Base-by-base conservation (phyloP, 345 rosid species). In the Brassica nigra region DNA sequence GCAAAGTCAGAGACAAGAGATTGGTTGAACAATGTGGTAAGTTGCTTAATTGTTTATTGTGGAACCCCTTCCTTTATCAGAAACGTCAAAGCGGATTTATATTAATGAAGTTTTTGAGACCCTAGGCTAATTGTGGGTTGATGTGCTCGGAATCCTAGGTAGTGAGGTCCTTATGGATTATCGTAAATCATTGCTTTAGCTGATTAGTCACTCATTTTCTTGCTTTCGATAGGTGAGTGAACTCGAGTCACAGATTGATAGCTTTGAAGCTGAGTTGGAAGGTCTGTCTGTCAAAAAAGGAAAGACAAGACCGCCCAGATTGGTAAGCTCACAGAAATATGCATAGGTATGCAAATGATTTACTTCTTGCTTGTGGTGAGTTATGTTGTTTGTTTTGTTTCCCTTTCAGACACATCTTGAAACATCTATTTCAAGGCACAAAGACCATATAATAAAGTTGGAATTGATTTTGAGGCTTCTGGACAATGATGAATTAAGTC, bases 1-100 rank as follows among this genome's bases (percentile, higher is more conserved):
- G 99, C 98, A 30, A 96, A 93, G 82, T 84, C 98, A 52, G 99
- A 96, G 87, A 96, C 97, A 57, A 87, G 98, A 82, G 99, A 96
- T 80, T 96, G 98, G 98, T 81, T 96, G 83, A 96, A 96, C 86
- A 96, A 90, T 86, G 90, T 92, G 95, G 99, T 96, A 86, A 80
- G 92, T 34, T 74, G 5, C 31, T 34, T 66, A 18, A 5, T 8
- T 66, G 65, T 34, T 69, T 9, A 28, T 27, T 62, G 15, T 49
- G 57, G 5, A 74, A 36, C 61, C 49, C 64, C 64, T 58, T 8
- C 6, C 54, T 44, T 66, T 44, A n/a, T 33, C 44, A 12, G 64
- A 31, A 44, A 67, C 20, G 10, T 74, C 58, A 62, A 34, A 58
- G 37, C 2, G 12, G 37, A 59, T 33, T 33, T 58, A 18, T 55